phyloP scores from a whole-genome alignment of 768 basidiomycete species.

The Ephemerocybe angulata region DNA sequence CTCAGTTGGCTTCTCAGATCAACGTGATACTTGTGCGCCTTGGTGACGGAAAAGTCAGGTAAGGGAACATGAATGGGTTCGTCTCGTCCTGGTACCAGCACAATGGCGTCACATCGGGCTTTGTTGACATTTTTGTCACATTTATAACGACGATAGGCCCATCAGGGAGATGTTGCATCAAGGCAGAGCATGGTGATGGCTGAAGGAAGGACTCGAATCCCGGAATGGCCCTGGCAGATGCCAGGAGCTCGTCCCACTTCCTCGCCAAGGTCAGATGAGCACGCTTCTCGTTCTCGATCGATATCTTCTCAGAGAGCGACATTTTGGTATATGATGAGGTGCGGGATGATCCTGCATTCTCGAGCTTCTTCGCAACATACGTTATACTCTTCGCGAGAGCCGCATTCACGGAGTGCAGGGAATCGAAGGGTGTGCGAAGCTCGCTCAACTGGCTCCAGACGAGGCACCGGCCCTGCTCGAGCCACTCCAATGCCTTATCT shows the following conservation, averaged over 20 bases:
- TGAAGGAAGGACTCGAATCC: slow-evolving; percentile 16
- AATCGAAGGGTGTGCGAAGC: slow-evolving; percentile 18
- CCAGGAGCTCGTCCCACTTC: slow-evolving; percentile 14
- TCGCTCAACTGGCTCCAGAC: slow-evolving; percentile 20
- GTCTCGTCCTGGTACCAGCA: not conserved
- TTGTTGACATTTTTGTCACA: not conserved
- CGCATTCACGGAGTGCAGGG: slow-evolving; percentile 6
- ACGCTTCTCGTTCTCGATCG: slow-evolving; percentile 1
- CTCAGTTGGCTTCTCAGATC: not conserved
- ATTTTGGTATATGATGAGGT: not conserved
- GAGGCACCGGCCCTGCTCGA: slow-evolving; percentile 22
- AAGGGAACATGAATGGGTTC: slow-evolving; percentile 6
- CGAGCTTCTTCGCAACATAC: slow-evolving; percentile 9
- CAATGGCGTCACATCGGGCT: slow-evolving; percentile 8
- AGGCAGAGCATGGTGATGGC: slow-evolving; percentile 1
- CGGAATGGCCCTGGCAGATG: slow-evolving; percentile 5
- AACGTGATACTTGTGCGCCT: not conserved
- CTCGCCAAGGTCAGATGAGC: slow-evolving; percentile 11
- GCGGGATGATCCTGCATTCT: slow-evolving; percentile 6
- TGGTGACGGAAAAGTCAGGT: not conserved
- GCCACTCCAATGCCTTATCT: slow-evolving; percentile 19
- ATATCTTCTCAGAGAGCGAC: not conserved
- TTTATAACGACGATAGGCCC: slow-evolving; percentile 9
- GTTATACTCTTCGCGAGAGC: slow-evolving; percentile 5
- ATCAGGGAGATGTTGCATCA: slow-evolving; percentile 7